phyloP scores from a whole-genome alignment of 2,329 filamentous ascomycete genomes.

The Apiospora rasikravindrae region DNA sequence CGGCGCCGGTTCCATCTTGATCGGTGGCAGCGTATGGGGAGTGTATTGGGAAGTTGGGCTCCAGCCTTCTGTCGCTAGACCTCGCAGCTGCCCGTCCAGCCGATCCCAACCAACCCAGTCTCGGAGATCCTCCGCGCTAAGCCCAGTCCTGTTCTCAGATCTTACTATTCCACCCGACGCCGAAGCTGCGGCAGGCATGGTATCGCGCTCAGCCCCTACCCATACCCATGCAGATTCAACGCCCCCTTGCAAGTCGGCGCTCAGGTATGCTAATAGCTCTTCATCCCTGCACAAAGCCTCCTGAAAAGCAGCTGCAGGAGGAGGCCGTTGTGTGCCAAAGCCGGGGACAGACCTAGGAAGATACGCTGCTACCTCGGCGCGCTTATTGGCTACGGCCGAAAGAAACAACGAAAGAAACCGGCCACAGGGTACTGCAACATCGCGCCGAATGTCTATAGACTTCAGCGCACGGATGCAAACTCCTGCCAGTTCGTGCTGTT shows the following conservation, averaged over 20 bases:
- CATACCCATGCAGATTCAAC: slow-evolving; percentile 83
- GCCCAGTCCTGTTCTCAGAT: slow-evolving; percentile 53
- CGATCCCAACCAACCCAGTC: slow-evolving; percentile 85
- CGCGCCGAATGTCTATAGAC: slow-evolving; percentile 72
- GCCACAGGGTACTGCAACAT: slow-evolving; percentile 79
- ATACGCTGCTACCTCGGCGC: slow-evolving; percentile 49
- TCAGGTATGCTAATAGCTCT: slow-evolving; percentile 85
- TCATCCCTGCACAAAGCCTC: slow-evolving; percentile 68
- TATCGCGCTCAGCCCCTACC: slow-evolving; percentile 63
- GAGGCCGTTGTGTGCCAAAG: slow-evolving; percentile 32
- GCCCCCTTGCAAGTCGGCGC: slow-evolving; percentile 84
- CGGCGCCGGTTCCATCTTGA: slow-evolving; percentile 38
- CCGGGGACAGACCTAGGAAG: slow-evolving; percentile 32
- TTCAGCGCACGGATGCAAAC: slow-evolving; percentile 75
- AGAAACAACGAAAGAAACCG: slow-evolving; percentile 84
- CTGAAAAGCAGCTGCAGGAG: slow-evolving; percentile 33
- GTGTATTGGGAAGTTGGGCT: slow-evolving; percentile 35
- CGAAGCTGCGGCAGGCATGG: slow-evolving; percentile 33
- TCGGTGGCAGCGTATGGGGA: slow-evolving; percentile 38
- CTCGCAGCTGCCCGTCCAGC: slow-evolving; percentile 67
- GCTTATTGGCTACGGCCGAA: slow-evolving; percentile 64
- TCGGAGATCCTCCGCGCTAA: slow-evolving; percentile 61
- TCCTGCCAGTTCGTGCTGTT: slow-evolving; percentile 74
- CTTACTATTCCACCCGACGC: slow-evolving; percentile 48
- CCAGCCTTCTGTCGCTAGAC: slow-evolving; percentile 46